These are phyloP conservation scores for Exutisphaerella laricina DNA, from an alignment of 2,329 filamentous ascomycete genomes.

Conservation along the genomic window DNA sequence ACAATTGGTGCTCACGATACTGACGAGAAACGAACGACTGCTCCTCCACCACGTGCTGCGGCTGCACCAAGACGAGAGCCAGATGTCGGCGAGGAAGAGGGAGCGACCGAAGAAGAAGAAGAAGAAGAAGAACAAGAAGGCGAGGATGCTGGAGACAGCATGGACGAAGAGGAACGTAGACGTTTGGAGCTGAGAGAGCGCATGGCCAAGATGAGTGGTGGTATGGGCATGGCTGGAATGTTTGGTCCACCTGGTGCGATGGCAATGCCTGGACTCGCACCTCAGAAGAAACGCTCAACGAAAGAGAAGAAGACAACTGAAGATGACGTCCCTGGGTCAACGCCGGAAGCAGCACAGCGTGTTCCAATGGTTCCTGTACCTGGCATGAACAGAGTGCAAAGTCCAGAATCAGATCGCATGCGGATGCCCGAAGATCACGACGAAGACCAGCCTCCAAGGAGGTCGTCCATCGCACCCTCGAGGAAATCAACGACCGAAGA, in stretches of 20 bases:
- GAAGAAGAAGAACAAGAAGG: conserved; percentile 52
- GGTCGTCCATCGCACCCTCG: conserved; percentile 38
- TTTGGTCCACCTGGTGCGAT: conserved; percentile 69
- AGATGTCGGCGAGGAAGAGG: conserved; percentile 47
- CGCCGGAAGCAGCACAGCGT: conserved; percentile 29
- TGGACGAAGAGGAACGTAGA: conserved; percentile 80
- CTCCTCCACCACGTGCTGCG: conserved; percentile 39
- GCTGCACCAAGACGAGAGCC: conserved; percentile 34
- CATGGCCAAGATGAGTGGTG: conserved; percentile 98
- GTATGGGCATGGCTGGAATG: conserved; percentile 95
- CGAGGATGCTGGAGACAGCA: conserved; percentile 75
- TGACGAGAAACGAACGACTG: conserved; percentile 52
- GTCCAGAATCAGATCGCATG: conserved; percentile 43
- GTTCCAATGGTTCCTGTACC: conserved; percentile 50
- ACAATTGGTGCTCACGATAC: conserved; percentile 67
- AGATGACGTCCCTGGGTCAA: conserved; percentile 26
- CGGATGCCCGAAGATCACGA: conserved; percentile 43
- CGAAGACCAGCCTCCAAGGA: conserved; percentile 45
- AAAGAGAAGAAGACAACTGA: conserved; percentile 35
- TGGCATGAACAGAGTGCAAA: conserved; percentile 58
- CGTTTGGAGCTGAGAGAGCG: conserved; percentile 84
- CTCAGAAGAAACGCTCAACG: conserved; percentile 48
- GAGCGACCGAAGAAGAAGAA: conserved; percentile 40
- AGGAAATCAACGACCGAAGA: conserved; percentile 37
- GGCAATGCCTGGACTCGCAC: conserved; percentile 49